Evolutionary conservation across 129 eudicot genomes (phyloP).

Genomic region (Ambrosia trifida): DNA sequence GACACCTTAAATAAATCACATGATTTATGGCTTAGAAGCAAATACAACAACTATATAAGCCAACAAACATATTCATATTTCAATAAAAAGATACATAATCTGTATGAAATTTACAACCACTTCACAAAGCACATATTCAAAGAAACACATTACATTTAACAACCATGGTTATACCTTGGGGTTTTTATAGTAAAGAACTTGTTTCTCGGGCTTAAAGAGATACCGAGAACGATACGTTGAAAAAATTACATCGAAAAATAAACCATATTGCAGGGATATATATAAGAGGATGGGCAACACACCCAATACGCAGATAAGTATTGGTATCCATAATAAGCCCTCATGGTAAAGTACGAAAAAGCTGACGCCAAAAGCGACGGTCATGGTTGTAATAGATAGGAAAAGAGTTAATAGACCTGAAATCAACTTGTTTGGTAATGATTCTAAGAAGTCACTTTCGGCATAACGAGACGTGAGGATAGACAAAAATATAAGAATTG

Average conservation of each 20-base stretch:
- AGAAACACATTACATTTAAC: neutral
- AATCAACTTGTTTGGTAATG: neutral
- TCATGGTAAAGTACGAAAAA: neutral
- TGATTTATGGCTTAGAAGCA: no score
- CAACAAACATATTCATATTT: no score
- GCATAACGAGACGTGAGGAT: slow-evolving; percentile 5
- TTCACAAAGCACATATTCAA: neutral
- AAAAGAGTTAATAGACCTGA: neutral
- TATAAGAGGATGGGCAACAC: neutral
- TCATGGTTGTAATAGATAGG: neutral
- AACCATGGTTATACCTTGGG: neutral
- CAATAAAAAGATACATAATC: no score
- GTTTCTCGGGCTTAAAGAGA: slow-evolving; percentile 1
- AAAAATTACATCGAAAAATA: neutral
- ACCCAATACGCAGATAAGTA: neutral
- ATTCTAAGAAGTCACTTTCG: neutral
- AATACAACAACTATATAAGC: no score
- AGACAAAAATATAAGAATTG: neutral
- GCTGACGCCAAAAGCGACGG: neutral
- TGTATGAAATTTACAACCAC: neutral
- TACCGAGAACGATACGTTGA: neutral
- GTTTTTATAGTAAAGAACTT: neutral
- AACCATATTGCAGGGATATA: neutral
- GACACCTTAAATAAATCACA: no score
- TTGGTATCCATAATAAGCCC: neutral